These are phyloP conservation scores for Penicillium verhagenii DNA, from an alignment of 495 filamentous ascomycete species.

Conservation along the genomic window DNA sequence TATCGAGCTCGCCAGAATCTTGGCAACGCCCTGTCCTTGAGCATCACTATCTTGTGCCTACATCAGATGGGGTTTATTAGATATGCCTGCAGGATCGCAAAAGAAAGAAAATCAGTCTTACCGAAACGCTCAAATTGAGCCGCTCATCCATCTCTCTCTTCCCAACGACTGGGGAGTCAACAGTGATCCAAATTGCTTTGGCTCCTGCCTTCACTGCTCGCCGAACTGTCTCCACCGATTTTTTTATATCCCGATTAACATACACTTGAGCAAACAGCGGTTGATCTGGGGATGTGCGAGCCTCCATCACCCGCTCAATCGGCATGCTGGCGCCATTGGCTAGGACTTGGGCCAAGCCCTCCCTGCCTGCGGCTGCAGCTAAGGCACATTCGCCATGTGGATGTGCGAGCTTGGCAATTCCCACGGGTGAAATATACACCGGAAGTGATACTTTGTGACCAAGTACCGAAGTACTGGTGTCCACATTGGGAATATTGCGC, in stretches of 20 bases:
- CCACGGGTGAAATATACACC: constrained; percentile 77
- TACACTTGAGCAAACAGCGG: constrained; percentile 86
- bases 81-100: not conserved
- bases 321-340: constrained; percentile 41
- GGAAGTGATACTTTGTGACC: constrained; percentile 67
- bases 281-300: constrained; percentile 51
- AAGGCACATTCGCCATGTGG: constrained; percentile 75
- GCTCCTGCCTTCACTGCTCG: constrained; percentile 76
- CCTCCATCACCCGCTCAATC: constrained; percentile 72
- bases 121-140: constrained; percentile 50
- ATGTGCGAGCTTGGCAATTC: constrained; percentile 77
- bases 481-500: constrained; percentile 66
- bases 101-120: not conserved
- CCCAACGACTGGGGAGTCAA: constrained; percentile 63
- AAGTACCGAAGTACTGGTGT: constrained; percentile 72
- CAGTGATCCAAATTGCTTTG: constrained; percentile 68
- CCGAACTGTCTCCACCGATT: constrained; percentile 73
- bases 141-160: constrained; percentile 62
- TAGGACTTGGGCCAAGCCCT: constrained; percentile 41
- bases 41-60: constrained; percentile 14
- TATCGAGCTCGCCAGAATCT: constrained; percentile 75
- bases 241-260: constrained; percentile 77
- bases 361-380: constrained; percentile 67
- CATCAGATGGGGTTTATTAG: not conserved
- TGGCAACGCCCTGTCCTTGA: constrained; percentile 66